Conservation (phyloP, 2,329 filamentous ascomycete species). For the Ophiocordyceps camponoti-floridani region DNA sequence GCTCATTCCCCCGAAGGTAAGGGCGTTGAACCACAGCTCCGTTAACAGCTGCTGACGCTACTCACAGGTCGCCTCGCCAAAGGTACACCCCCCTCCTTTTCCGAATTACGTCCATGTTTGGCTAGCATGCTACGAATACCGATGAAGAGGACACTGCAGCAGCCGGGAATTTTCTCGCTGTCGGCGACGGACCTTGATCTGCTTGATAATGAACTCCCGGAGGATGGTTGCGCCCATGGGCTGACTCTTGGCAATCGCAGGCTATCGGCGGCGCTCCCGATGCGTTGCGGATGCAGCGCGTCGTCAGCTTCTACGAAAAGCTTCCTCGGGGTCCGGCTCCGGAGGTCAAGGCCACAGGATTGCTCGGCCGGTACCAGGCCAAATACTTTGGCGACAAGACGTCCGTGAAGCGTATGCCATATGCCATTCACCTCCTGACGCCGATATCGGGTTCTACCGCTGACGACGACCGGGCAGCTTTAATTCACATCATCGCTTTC, state of each 20-base stretch:
- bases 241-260: constrained; percentile 32
- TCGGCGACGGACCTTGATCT: not conserved
- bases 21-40: not conserved
- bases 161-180: not conserved
- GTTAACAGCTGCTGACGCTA: not conserved
- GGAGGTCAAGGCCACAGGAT: constrained; percentile 61
- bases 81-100: constrained; percentile 32
- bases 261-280: constrained; percentile 88
- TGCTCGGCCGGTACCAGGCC: constrained; percentile 75
- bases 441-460: not conserved
- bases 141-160: not conserved
- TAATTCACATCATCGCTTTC: constrained; percentile 69
- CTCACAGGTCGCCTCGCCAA: constrained; percentile 59
- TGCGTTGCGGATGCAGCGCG: constrained; percentile 92
- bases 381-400: constrained; percentile 93
- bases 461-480: constrained; percentile 33
- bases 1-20: constrained; percentile 96
- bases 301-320: constrained; percentile 98
- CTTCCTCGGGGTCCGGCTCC: constrained; percentile 86
- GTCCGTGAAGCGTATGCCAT: constrained; percentile 61
- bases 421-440: constrained; percentile 13
- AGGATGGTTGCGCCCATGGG: constrained; percentile 1
- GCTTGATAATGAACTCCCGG: constrained; percentile 1
- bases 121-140: not conserved
- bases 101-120: not conserved